Evolutionary conservation across 768 basidiomycete genomes (phyloP), one percentile per base, ranked within the genome.

Genomic region (Boletellus emodensis): DNA sequence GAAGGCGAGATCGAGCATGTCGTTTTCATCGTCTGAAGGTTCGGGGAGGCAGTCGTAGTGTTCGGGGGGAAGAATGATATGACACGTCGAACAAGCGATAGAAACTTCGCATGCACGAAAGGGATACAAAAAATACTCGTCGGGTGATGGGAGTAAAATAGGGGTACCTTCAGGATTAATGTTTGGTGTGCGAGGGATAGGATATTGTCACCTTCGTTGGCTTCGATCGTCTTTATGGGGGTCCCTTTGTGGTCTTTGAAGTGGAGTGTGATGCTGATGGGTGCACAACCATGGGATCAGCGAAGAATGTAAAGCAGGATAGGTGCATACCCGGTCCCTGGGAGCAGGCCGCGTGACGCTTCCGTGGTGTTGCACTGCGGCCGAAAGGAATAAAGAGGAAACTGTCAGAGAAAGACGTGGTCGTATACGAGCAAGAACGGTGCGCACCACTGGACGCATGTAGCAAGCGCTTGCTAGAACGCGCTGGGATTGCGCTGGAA

Each of bases 11-110:
- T 97, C 95, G 35, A 99, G 80, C 92, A 94, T 94, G 61, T 93
- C 94, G 61, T 97, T 99, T 72, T 99, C 95, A n/a, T 99, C 95
- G 57, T 98, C 95, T 48, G 89, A 89, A 4, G 94, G 94, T 62
- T 98, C 95, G 1, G 90, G 87, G 3, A 97, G 78, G 41, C 79
- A 65, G 67, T 96, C 90, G 65, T 94, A 97, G 53, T 84, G 76
- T 61, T 93, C 84, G 22, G 55, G 62, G 26, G 54, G 58, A 30
- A 66, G 59, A 14, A 99, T 91, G 49, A 98, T 82, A 66, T 99
- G 95, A 67, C 95, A 99, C 18, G 95, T 99, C 13, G 95, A 97
- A 65, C 95, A 99, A 14, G 95, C 95, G 42, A 96, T 81, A 1
- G 93, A 95, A 36, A 91, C 89, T 73, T 98, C 95, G 68, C 96